Base-by-base conservation (phyloP, 2,329 filamentous ascomycete genomes). In the Fusarium robinianum region DNA sequence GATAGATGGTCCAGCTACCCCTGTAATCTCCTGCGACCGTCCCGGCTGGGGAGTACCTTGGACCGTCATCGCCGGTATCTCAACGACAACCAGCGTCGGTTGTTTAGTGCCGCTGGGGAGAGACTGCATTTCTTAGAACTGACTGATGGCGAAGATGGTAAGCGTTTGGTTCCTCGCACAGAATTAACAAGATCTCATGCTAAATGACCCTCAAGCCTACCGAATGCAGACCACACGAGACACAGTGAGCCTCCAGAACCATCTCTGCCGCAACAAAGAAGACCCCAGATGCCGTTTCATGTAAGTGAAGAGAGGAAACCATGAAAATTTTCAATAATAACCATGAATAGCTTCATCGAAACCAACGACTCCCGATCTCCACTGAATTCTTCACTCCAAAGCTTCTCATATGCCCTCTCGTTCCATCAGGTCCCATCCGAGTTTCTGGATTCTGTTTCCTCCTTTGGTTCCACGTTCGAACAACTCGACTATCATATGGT, bases 401-500 rank as follows among this genome's bases (percentile, higher is more conserved):
- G 26, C 7, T 37, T 51, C 8, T 37, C 25, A 0, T 34, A 22
- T 1, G 2, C 35, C 0, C 32, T 25, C 0, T 39, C 34, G 1
- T 53, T 51, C 8, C 26, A 40, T 4, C 51, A 53, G 8, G 24
- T 51, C 1, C 22, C 37, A 1, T 18, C 43, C 1, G 24, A n/a
- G 3, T 53, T 51, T 9, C 7, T 53, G 2, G 43, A 53, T 12
- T 41, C 27, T 16, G 9, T 53, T 1, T 41, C 21, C 3, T 53
- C 51, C 1, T 53, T 53, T 18, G 44, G 48, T 6, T 3, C n/a
- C 0, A 49, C 40, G 1, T 8, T 6, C 1, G n/a, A 33, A 4
- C 31, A 47, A 1, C 5, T 30, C 3, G 44, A 53, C 8, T 53
- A 51, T 12, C 49, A 42, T 5, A 46, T 49, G 43, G 48, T 43